These are phyloP conservation scores for Pythium myriotylum DNA, from an alignment of 352 stramenopile species.

Conservation along the genomic window DNA sequence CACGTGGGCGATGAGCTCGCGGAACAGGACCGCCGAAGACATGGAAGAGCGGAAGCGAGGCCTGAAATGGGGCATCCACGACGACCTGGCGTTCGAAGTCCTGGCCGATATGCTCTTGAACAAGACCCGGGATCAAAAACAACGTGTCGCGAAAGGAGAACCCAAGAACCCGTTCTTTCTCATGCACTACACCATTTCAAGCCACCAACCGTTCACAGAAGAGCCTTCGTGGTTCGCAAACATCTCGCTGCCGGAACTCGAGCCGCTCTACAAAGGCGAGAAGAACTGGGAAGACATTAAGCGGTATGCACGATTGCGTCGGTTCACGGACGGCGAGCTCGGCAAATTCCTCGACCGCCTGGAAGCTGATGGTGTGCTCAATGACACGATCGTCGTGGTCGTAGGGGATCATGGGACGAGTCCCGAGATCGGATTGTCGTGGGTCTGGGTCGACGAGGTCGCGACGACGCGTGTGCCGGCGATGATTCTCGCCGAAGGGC, in stretches of 20 bases:
- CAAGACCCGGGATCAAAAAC: slow-evolving; percentile 37
- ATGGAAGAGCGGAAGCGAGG: slow-evolving; percentile 25
- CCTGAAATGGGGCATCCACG: slow-evolving; percentile 49
- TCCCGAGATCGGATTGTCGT: slow-evolving; percentile 30
- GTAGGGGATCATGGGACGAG: slow-evolving; percentile 49
- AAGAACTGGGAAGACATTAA: slow-evolving; percentile 12
- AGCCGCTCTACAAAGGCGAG: slow-evolving; percentile 13
- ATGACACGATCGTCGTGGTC: slow-evolving; percentile 59
- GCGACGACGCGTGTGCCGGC: slow-evolving; percentile 29
- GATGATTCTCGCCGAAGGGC: slow-evolving; percentile 20
- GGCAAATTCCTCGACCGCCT: slow-evolving; percentile 63
- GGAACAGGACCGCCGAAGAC: slow-evolving; percentile 27
- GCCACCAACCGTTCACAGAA: slow-evolving; percentile 41
- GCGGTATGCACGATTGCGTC: slow-evolving; percentile 45
- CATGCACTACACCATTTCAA: slow-evolving; percentile 66
- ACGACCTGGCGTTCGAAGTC: slow-evolving; percentile 29
- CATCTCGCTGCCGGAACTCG: slow-evolving; percentile 36
- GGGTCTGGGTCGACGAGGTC: slow-evolving; percentile 23
- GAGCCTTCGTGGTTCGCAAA: slow-evolving; percentile 40
- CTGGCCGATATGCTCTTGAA: slow-evolving; percentile 49
- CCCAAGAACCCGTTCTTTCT: slow-evolving; percentile 52
- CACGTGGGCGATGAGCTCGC: slow-evolving; percentile 7
- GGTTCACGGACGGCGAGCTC: slow-evolving; percentile 48
- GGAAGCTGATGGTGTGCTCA: slow-evolving; percentile 38
- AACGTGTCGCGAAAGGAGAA: slow-evolving; percentile 20